Base-by-base conservation (phyloP, 345 rosid genomes). In the Salix koriyanagi region DNA sequence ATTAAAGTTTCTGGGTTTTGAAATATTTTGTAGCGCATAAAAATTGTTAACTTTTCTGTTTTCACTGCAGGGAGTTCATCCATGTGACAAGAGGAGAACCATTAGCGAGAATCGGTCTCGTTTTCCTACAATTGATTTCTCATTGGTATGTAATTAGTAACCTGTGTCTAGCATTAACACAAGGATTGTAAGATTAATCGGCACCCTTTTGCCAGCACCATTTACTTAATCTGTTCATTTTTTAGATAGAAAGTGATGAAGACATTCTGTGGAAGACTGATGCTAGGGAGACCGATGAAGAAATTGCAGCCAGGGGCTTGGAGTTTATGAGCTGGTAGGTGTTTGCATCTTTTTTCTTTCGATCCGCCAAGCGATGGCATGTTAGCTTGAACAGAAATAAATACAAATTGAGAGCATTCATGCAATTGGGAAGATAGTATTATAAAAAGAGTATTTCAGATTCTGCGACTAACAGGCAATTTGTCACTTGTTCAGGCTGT, bases 41-140 rank as follows among this genome's bases (percentile, higher is more conserved):
- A 30, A 12, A 12, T 26, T 5, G 14, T 34, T 26, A 3, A 32
- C 2, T 19, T 60, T 23, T 39, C 26, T 32, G 5, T 21, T 28
- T 60, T 23, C 18, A 11, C n/a, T 39, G 77, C 86, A 93, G 97
- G 94, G 96, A 77, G 77, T 86, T 23, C 90, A 87, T 83, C 97
- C 94, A 71, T 90, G 92, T 80, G 94, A 93, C 66, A 89, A 73
- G 87, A 89, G 97, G 81, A 85, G 86, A 82, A 83, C 82, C 76
- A 84, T 91, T 48, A 84, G 82, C 79, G 89, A 90, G 76, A 87
- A 81, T 70, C 86, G 37, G 56, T 25, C 82, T 73, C 81, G 84
- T 66, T 93, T 91, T 78, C 96, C 97, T 5, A 83, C 84, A 41
- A 79, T 93, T 73, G 96, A 93, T 80, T 89, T 93, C 68, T 87